Evolutionary conservation across 352 stramenopile species (phyloP).

Genomic region (Globisporangium cylindrosporum): DNA sequence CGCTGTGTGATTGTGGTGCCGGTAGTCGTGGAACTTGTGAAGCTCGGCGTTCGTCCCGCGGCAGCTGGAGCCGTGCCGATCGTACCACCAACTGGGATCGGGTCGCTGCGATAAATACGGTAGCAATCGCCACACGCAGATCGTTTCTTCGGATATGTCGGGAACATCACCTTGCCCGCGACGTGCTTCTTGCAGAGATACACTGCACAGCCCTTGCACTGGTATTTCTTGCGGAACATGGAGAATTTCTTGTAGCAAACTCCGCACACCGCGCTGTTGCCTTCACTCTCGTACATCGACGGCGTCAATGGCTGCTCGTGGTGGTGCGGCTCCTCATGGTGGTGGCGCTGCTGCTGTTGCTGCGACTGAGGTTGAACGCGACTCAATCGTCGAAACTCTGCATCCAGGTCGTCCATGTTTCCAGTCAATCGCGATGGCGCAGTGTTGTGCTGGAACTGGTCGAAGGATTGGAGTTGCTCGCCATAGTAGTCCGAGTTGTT

Average conservation of each 20-base stretch:
- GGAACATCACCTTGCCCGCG: constrained; percentile 63
- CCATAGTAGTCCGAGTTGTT: constrained; percentile 14
- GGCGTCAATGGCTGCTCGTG: constrained; percentile 29
- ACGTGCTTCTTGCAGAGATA: constrained; percentile 82
- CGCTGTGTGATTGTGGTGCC: constrained; percentile 10
- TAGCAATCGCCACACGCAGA: constrained; percentile 79
- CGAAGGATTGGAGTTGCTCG: constrained; percentile 16
- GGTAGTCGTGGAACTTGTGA: constrained; percentile 16
- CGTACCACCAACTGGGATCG: constrained; percentile 35
- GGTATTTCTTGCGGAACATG: constrained; percentile 86
- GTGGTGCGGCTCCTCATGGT: constrained; percentile 9
- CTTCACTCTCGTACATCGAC: constrained; percentile 39
- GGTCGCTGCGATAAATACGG: constrained; percentile 53
- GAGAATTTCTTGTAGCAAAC: constrained; percentile 87
- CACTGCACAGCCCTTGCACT: constrained; percentile 79
- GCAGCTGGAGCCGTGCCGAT: constrained; percentile 17
- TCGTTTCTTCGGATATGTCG: constrained; percentile 60
- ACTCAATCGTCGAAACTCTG: constrained; percentile 13
- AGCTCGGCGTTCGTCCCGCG: constrained; percentile 22
- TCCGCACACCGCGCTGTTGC: constrained; percentile 63
- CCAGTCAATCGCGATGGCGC: constrained; percentile 5
- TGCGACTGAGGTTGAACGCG: constrained; percentile 21
- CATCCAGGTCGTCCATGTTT: constrained; percentile 10
- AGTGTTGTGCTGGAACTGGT: constrained; percentile 18
- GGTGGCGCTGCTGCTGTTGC: neutral